Percentiles rank a stretch among this genome's conserved stretches.
Conservation (phyloP, 2,329 filamentous ascomycete genomes). For the Diplodia intermedia region DNA sequence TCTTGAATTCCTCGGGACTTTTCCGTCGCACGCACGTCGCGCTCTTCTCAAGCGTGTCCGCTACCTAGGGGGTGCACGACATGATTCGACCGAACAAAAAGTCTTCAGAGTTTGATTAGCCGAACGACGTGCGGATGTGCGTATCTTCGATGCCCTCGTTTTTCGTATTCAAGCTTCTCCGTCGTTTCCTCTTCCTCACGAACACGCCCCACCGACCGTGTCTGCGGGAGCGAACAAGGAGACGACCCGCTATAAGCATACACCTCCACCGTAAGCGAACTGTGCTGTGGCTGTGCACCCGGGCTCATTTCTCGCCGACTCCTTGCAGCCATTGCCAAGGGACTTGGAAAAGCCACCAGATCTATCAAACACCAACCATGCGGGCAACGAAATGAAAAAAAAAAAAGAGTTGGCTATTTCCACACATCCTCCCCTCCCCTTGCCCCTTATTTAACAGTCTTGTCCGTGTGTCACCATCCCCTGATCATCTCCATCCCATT, state of each 20-base stretch:
- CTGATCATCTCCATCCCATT: not conserved
- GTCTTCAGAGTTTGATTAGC: too few species aligned
- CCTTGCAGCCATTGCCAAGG: not conserved
- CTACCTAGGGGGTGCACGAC: not conserved
- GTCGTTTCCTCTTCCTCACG: not conserved
- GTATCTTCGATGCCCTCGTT: not conserved
- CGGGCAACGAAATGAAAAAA: conserved; percentile 1
- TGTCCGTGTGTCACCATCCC: too few species aligned
- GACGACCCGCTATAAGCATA: not conserved
- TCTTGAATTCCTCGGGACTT: not conserved
- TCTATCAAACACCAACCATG: not conserved
- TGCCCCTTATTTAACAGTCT: not conserved
- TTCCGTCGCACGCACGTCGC: not conserved
- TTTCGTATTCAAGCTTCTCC: not conserved
- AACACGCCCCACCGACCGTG: not conserved
- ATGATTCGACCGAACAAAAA: too few species aligned
- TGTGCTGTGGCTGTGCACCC: conserved; percentile 3
- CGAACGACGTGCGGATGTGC: not conserved
- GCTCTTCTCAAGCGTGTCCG: not conserved
- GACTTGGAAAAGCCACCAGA: not conserved
- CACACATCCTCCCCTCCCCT: not conserved
- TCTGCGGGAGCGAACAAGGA: not conserved
- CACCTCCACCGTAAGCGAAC: conserved; percentile 2
- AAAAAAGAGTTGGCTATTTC: not conserved
- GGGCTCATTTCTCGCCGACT: not conserved